Evolutionary conservation across 2,329 filamentous ascomycete genomes (phyloP).

Genomic region (Stagonosporopsis rhizophila): DNA sequence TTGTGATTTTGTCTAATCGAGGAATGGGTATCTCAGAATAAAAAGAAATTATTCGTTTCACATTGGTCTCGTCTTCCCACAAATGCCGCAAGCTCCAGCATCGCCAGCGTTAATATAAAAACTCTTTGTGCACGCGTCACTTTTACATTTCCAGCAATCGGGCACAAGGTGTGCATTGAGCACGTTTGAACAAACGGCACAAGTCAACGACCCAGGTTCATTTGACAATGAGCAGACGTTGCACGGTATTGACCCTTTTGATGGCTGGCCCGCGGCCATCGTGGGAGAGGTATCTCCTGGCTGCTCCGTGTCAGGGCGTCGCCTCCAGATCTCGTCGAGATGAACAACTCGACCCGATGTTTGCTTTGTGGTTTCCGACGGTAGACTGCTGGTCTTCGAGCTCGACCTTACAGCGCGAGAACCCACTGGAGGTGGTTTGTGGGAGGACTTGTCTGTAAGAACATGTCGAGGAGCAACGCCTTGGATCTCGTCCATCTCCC

Average conservation of each 20-base stretch:
- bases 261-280: conserved; percentile 5
- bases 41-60: background rate
- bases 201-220: conserved; percentile 62
- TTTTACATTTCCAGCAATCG: conserved; percentile 70
- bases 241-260: conserved; percentile 50
- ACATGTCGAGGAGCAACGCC: conserved; percentile 45
- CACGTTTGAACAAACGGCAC: conserved; percentile 74
- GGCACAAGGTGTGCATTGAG: conserved; percentile 62
- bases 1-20: background rate
- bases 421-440: background rate
- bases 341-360: conserved; percentile 18
- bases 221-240: conserved; percentile 74
- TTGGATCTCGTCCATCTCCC: conserved; percentile 73
- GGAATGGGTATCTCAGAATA: background rate
- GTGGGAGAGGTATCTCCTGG: background rate
- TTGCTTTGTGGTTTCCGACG: background rate
- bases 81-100: conserved; percentile 73
- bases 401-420: background rate
- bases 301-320: conserved; percentile 12
- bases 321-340: conserved; percentile 31
- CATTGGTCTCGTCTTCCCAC: conserved; percentile 53
- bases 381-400: background rate
- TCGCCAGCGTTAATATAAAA: conserved; percentile 74
- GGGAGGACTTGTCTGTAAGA: background rate
- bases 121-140: conserved; percentile 61